Percentiles rank a stretch among this genome's conserved stretches.
phyloP scores from a whole-genome alignment of 2,329 filamentous ascomycete species.

The Magnaporthiopsis poae region DNA sequence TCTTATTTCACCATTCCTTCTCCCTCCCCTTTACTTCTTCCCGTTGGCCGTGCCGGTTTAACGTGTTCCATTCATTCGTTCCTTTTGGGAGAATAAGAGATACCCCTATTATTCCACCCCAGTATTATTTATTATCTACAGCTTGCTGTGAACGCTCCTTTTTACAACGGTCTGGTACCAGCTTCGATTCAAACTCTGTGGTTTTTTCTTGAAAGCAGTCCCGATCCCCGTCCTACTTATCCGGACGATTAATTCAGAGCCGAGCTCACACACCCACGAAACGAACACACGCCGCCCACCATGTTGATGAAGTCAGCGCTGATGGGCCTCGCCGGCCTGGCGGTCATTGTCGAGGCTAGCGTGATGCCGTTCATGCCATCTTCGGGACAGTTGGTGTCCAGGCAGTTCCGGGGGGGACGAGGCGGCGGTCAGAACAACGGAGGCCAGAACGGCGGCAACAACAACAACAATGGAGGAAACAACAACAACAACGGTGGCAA shows the following conservation, averaged over 20 bases:
- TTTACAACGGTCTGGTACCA: conserved; percentile 9
- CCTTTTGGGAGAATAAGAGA: conserved; percentile 22
- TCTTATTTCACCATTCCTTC: conserved; percentile 23
- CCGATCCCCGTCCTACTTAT: background rate
- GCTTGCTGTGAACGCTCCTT: conserved; percentile 28
- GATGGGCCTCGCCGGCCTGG: conserved; percentile 39
- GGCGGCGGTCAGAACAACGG: conserved; percentile 15
- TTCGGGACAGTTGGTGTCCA: background rate
- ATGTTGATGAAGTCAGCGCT: conserved; percentile 45
- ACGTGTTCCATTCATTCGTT: conserved; percentile 43
- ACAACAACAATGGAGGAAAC: conserved; percentile 10
- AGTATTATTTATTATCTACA: conserved; percentile 21
- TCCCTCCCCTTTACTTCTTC: conserved; percentile 25
- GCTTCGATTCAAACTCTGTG: conserved; percentile 16
- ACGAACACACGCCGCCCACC: conserved; percentile 19
- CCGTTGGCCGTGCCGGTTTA: conserved; percentile 31
- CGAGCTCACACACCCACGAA: background rate
- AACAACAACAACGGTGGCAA: conserved; percentile 18
- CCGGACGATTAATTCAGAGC: conserved; percentile 2
- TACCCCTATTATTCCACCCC: conserved; percentile 22
- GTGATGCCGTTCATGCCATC: conserved; percentile 23
- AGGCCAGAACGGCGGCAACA: conserved; percentile 11
- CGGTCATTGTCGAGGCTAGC: conserved; percentile 35
- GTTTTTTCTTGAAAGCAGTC: conserved; percentile 16
- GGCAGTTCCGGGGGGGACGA: conserved; percentile 10